Percentiles rank a stretch among this genome's conserved stretches.
phyloP scores from a whole-genome alignment of 2,329 filamentous ascomycete species.

The Aspergillus sp. region DNA sequence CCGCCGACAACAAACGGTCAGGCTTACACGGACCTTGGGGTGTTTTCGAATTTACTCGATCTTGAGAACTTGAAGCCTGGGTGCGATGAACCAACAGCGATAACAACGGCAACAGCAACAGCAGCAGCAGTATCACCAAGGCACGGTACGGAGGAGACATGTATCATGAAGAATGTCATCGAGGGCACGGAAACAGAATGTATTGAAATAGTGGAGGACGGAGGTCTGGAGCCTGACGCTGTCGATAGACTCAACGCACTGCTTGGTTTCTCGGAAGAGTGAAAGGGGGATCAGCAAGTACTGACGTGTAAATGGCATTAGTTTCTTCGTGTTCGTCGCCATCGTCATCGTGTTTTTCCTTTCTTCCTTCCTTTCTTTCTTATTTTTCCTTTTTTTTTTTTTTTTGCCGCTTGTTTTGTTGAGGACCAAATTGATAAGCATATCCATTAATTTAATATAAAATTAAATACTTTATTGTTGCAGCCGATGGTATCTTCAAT shows the following conservation, averaged over 20 bases:
- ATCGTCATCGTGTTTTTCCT: too few relatives aligned
- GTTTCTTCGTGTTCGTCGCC: too few relatives aligned
- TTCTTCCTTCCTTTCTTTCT: too few relatives aligned
- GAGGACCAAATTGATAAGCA: too few relatives aligned
- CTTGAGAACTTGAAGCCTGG: constrained; percentile 2
- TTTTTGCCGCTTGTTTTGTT: too few relatives aligned
- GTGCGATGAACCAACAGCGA: neutral
- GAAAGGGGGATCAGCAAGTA: neutral
- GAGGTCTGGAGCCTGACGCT: constrained; percentile 17
- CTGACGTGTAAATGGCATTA: neutral
- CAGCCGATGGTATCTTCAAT: too few relatives aligned
- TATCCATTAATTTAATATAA: too few relatives aligned
- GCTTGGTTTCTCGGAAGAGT: constrained; percentile 6
- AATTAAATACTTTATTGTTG: too few relatives aligned
- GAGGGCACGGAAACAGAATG: neutral
- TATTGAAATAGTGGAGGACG: constrained; percentile 17
- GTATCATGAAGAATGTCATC: neutral
- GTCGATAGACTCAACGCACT: constrained; percentile 19
- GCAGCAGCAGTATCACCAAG: neutral
- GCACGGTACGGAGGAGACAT: neutral
- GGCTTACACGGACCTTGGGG: neutral
- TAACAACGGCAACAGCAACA: neutral
- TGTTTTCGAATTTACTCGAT: constrained; percentile 10
- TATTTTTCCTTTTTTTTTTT: too few relatives aligned
- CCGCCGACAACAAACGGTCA: neutral